Evolutionary conservation across 2,329 filamentous ascomycete genomes (phyloP).

Genomic region (Colletotrichum sp.): DNA sequence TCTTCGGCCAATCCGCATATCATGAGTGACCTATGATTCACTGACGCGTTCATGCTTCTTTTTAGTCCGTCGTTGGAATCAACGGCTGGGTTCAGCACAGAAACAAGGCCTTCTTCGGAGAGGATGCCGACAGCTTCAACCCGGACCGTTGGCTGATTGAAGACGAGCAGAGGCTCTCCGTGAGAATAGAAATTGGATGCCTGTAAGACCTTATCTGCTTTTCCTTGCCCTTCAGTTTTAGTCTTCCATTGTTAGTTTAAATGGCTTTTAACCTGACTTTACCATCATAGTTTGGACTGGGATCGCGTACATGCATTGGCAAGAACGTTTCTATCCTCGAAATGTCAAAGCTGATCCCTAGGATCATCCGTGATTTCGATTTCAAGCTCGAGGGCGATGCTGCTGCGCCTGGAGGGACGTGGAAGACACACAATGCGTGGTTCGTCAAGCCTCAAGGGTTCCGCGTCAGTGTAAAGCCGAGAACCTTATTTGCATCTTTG

Average conservation of each 20-base stretch:
- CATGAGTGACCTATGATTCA: not conserved
- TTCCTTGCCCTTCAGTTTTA: not conserved
- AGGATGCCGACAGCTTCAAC: constrained; percentile 36
- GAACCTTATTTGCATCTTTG: not conserved
- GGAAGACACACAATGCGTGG: constrained; percentile 41
- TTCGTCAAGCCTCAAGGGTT: constrained; percentile 48
- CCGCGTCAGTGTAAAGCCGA: constrained; percentile 25
- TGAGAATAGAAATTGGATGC: constrained; percentile 30
- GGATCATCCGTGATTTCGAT: constrained; percentile 35
- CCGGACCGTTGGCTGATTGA: constrained; percentile 45
- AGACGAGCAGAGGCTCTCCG: constrained; percentile 25
- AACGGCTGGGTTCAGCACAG: constrained; percentile 40
- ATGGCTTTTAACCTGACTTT: accelerated
- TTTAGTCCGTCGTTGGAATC: constrained; percentile 33
- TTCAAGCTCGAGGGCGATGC: constrained; percentile 28
- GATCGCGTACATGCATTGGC: constrained; percentile 46
- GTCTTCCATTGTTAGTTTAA: not conserved
- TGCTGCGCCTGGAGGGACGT: constrained; percentile 13
- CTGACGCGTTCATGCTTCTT: not conserved
- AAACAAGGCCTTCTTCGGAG: constrained; percentile 32
- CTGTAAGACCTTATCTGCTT: constrained; percentile 20
- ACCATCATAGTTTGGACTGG: constrained; percentile 40
- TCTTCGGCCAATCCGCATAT: not conserved
- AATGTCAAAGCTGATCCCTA: constrained; percentile 45
- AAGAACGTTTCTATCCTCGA: constrained; percentile 48